Evolutionary conservation across 192 early-diverging fungal species (phyloP).

Genomic region (Coemansia sp.): DNA sequence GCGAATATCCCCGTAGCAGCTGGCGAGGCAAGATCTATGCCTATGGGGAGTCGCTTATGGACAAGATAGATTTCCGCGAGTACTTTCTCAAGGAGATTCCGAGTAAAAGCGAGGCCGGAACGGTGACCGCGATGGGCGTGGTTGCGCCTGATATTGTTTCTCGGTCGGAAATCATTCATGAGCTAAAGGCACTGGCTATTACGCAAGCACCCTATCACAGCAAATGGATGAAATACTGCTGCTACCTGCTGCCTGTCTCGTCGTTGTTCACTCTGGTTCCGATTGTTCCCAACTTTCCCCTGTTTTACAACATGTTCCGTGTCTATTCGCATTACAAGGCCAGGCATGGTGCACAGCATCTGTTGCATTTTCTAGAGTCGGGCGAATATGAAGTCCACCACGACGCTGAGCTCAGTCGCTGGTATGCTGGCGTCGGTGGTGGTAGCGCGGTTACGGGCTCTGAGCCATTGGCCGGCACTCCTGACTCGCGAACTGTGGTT

Average conservation of each 20-base stretch:
- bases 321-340: conserved; percentile 83
- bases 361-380: conserved; percentile 36
- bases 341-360: conserved; percentile 56
- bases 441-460: neutral
- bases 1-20: conserved; percentile 35
- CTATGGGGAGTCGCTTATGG: conserved; percentile 65
- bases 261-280: conserved; percentile 71
- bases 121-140: conserved; percentile 37
- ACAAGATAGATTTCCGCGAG: conserved; percentile 71
- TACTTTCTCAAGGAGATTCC: conserved; percentile 75
- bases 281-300: conserved; percentile 72
- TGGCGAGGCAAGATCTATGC: conserved; percentile 64
- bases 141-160: conserved; percentile 54
- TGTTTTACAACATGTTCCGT: conserved; percentile 78
- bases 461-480: neutral
- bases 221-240: conserved; percentile 69
- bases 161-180: conserved; percentile 39
- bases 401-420: conserved; percentile 38
- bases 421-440: conserved; percentile 23
- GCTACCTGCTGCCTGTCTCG: conserved; percentile 66
- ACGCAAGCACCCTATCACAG: conserved; percentile 65
- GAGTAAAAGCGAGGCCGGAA: conserved; percentile 45
- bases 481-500: conserved; percentile 22
- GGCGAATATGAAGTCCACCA: conserved; percentile 31
- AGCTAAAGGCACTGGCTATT: conserved; percentile 54